Conservation (phyloP, 257 asterid genomes). For the Salvia splendens region DNA sequence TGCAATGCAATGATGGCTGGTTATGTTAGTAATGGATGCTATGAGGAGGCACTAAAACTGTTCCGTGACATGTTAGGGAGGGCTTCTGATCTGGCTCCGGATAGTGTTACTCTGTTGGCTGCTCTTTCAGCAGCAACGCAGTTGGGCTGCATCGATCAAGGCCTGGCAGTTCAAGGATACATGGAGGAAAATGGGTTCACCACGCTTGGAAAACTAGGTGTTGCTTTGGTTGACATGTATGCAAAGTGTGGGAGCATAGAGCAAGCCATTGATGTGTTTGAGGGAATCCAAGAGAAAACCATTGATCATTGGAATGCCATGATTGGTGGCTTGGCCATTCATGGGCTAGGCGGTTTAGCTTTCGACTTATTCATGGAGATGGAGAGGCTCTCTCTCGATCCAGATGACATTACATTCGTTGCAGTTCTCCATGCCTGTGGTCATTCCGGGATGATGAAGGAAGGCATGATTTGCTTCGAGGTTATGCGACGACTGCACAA, state of each 20-base stretch:
- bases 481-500: conserved; percentile 67
- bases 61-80: conserved; percentile 56
- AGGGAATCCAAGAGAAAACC: conserved; percentile 44
- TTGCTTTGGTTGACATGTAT: conserved; percentile 77
- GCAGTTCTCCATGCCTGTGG: conserved; percentile 78
- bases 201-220: conserved; percentile 63
- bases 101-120: conserved; percentile 55
- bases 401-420: conserved; percentile 77
- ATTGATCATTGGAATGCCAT: conserved; percentile 85
- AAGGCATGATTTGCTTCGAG: conserved; percentile 75
- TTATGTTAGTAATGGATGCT: conserved; percentile 56
- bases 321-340: conserved; percentile 84
- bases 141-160: conserved; percentile 61
- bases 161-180: conserved; percentile 53
- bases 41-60: conserved; percentile 62
- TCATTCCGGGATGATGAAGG: conserved; percentile 84
- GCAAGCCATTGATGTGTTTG: conserved; percentile 57
- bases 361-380: conserved; percentile 71
- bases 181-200: conserved; percentile 47
- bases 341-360: conserved; percentile 73
- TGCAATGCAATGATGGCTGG: conserved; percentile 94
- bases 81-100: conserved; percentile 50
- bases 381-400: conserved; percentile 51
- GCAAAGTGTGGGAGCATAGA: conserved; percentile 82
- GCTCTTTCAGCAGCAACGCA: conserved; percentile 76